phyloP scores from a whole-genome alignment of 177 flowering plant genomes.

The Tripterygium wilfordii region DNA sequence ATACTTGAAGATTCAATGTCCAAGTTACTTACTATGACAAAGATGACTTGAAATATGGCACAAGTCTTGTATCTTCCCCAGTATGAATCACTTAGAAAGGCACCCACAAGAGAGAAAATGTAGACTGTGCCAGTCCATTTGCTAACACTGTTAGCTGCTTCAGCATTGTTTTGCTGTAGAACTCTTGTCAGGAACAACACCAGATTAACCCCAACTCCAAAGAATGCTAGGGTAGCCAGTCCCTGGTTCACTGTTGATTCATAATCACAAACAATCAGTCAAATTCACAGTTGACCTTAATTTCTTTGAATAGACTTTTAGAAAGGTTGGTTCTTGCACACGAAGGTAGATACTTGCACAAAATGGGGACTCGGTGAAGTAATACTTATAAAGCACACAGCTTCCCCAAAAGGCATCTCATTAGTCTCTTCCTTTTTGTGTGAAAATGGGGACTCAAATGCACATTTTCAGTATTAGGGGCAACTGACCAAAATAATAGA shows the following conservation, averaged over 20 bases:
- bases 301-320: no score
- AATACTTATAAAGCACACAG: no score
- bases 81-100: conserved; percentile 69
- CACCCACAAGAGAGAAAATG: conserved; percentile 66
- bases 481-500: no score
- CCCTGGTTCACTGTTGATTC: conserved; percentile 65
- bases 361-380: no score
- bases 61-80: conserved; percentile 84
- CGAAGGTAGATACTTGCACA: no score
- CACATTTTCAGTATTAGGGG: no score
- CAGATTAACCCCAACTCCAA: conserved; percentile 78
- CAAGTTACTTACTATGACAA: conserved; percentile 42
- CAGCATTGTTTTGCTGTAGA: conserved; percentile 55
- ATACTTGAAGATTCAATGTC: background rate
- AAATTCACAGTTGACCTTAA: no score
- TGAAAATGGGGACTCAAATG: no score
- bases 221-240: conserved; percentile 71
- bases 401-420: no score
- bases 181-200: conserved; percentile 80
- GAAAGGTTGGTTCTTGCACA: no score
- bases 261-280: background rate
- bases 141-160: conserved; percentile 77
- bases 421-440: no score
- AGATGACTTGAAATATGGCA: conserved; percentile 66
- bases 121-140: conserved; percentile 91